Conservation (phyloP, 1,284 basidiomycete genomes). For the Ganoderma meredithae region DNA sequence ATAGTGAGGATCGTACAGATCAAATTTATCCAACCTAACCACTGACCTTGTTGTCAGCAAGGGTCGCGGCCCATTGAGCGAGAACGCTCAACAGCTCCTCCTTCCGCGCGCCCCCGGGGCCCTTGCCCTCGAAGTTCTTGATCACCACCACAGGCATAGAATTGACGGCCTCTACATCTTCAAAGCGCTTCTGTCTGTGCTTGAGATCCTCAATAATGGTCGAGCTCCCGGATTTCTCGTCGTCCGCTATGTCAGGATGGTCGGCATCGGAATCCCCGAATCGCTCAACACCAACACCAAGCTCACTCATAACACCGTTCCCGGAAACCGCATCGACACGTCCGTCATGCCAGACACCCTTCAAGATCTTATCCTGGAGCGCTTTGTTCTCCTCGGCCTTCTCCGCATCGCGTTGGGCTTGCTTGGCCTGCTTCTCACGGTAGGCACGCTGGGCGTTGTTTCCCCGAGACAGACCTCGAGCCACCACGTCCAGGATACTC, state of each 20-base stretch:
- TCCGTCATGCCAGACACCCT: conserved; percentile 83
- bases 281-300: conserved; percentile 80
- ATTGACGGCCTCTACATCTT: conserved; percentile 59
- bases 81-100: conserved; percentile 82
- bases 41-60: conserved; percentile 81
- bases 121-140: conserved; percentile 74
- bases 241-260: conserved; percentile 13
- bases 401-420: conserved; percentile 42
- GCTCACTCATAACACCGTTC: conserved; percentile 83
- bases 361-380: conserved; percentile 54
- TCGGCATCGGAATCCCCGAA: conserved; percentile 51
- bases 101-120: conserved; percentile 61
- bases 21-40: background rate
- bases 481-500: conserved; percentile 85
- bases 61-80: conserved; percentile 85
- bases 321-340: conserved; percentile 83
- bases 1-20: conserved; percentile 24
- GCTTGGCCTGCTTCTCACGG: conserved; percentile 49
- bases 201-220: conserved; percentile 9
- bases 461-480: conserved; percentile 74
- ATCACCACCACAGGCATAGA: conserved; percentile 88
- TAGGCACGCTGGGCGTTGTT: conserved; percentile 58
- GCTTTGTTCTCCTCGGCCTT: conserved; percentile 45
- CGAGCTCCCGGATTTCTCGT: conserved; percentile 19
- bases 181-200: conserved; percentile 42